Evolutionary conservation across 2,329 filamentous ascomycete species (phyloP), one percentile per base, ranked within the genome.

Genomic region (Madurella fahalii): DNA sequence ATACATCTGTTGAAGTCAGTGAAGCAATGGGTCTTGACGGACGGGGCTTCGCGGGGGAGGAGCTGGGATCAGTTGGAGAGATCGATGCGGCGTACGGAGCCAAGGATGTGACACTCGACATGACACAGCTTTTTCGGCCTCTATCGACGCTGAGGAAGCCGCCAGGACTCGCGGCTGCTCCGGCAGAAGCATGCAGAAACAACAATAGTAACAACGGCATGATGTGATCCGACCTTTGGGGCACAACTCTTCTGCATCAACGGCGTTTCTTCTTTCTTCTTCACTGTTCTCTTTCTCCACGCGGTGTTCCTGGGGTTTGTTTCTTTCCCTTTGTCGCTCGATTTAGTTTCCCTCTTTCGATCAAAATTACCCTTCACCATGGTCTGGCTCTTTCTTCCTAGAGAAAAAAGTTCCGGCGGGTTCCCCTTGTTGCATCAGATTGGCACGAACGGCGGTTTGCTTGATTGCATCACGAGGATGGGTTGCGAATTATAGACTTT

Each of bases 71-170:
- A 32, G 78, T 89, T 30, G 83, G 80, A 60, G 81, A 85, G 52
- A 86, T 89, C 58, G 83, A 87, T 65, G 81, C 84, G 59, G 77
- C 81, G 54, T 89, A 85, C 65, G 85, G 83, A 7, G 73, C 82
- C 40, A 74, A 75, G 60, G 79, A 86, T 66, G 74, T 87, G 61
- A 87, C 83, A 8, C 74, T 89, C 57, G 81, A 89, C 69, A 87
- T 89, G 85, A 82, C 83, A 65, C 77, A 84, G 63, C 75, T 90
- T 48, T 89, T 90, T 68, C 82, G 78, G 64, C 85, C 85, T 76
- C 66, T 80, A 63, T 71, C 74, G 58, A 69, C 68, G 58, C 70
- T 73, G 60, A 73, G 72, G 59, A 73, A 73, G 58, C 71, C 72
- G 57, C 69, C 73, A 62, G 71, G 68, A 57, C 72, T 72, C 54